phyloP scores from a whole-genome alignment of 2,329 filamentous ascomycete genomes.

The Camptophora hylomeconis region DNA sequence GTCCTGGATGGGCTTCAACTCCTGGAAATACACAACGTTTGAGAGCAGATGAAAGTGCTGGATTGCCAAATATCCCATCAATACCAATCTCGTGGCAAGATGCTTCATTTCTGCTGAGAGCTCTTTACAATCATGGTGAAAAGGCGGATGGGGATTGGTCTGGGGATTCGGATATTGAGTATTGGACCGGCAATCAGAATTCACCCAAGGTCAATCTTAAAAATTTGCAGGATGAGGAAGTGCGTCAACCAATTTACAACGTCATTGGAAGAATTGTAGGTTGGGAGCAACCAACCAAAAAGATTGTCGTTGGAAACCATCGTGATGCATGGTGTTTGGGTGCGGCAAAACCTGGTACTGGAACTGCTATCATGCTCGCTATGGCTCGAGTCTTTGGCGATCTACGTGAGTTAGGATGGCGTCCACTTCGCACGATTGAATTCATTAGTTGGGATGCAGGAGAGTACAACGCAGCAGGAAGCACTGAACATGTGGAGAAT shows the following conservation, averaged over 20 bases:
- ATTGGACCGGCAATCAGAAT: conserved; percentile 66
- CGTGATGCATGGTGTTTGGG: conserved; percentile 89
- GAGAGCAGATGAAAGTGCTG: conserved; percentile 55
- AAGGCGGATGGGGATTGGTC: conserved; percentile 58
- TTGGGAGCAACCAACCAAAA: conserved; percentile 70
- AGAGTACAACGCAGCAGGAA: conserved; percentile 87
- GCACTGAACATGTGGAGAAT: conserved; percentile 87
- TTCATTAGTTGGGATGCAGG: conserved; percentile 95
- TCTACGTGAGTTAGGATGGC: conserved; percentile 66
- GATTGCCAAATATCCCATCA: conserved; percentile 72
- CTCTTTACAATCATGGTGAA: conserved; percentile 61
- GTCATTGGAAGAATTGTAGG: conserved; percentile 73
- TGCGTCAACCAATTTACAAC: conserved; percentile 81
- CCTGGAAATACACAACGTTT: conserved; percentile 45
- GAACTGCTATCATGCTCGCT: conserved; percentile 84
- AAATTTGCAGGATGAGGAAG: conserved; percentile 75
- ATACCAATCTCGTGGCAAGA: conserved; percentile 83
- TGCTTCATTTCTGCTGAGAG: conserved; percentile 64
- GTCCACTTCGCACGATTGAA: conserved; percentile 83
- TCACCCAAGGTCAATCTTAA: conserved; percentile 69
- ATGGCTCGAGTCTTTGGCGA: conserved; percentile 74
- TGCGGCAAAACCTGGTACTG: conserved; percentile 71
- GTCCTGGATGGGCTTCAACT: conserved; percentile 61
- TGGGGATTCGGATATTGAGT: conserved; percentile 58
- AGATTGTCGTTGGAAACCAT: conserved; percentile 82